Percentiles rank a stretch among this genome's conserved stretches.
Conservation (phyloP, 345 rosid species). For the Aquilaria malaccensis region DNA sequence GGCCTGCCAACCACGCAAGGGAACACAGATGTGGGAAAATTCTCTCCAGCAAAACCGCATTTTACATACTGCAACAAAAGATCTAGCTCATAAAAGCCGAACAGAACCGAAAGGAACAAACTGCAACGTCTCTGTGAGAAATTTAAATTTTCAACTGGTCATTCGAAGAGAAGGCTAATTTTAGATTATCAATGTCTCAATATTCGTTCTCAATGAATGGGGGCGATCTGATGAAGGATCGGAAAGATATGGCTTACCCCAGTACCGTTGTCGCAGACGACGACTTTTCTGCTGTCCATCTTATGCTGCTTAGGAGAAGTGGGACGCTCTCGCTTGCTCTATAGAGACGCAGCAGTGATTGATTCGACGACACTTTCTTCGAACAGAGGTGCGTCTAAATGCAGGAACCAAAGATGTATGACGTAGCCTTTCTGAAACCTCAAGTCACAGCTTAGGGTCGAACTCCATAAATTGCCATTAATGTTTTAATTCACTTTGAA, state of each 20-base stretch:
- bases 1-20: slow-evolving; percentile 96
- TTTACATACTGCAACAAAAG: slow-evolving; percentile 74
- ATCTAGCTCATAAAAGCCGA: slow-evolving; percentile 4
- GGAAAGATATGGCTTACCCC: slow-evolving; percentile 38
- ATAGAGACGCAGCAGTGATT: neutral
- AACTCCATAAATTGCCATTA: no score
- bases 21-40: slow-evolving; percentile 91
- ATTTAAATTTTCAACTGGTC: no score
- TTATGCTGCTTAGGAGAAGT: neutral
- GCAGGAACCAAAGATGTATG: slow-evolving; percentile 13
- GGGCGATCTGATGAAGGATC: slow-evolving; percentile 3
- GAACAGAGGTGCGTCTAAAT: slow-evolving; percentile 8
- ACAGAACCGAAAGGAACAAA: slow-evolving; percentile 4
- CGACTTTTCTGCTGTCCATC: slow-evolving; percentile 79
- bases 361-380: neutral
- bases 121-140: neutral
- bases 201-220: neutral
- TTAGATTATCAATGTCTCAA: neutral
- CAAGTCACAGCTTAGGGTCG: no score
- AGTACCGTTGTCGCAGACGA: slow-evolving; percentile 97
- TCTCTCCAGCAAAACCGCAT: slow-evolving; percentile 98
- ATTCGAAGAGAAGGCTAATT: no score
- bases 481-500: no score
- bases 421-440: no score
- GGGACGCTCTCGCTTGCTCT: neutral